Evolutionary conservation across 306 rosid species (phyloP), one percentile per base, ranked within the genome.

Genomic region (Acacia crassicarpa): DNA sequence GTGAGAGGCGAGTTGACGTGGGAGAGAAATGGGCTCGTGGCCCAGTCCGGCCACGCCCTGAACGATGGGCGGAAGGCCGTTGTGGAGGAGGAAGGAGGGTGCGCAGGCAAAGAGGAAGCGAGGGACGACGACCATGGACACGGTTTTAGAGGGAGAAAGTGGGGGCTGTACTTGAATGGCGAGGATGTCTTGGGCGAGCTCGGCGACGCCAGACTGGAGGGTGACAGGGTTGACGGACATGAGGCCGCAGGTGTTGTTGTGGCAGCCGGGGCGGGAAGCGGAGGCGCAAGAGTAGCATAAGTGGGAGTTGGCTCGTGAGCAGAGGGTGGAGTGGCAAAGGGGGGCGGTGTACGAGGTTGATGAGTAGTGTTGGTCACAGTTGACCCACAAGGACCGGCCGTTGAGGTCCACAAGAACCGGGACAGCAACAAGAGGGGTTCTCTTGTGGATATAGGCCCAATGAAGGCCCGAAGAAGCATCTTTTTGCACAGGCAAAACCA

Each of bases 91-190:
- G 3, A 9, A 32, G 9, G 91, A 78, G 41, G 92, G 89, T 2
- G 90, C 91, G 27, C 95, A 93, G 4, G 88, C 88, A 12, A 91
- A 93, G 65, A 91, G 92, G 75, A 91, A 91, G 0, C 44, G 82
- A 0, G 91, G 91, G 61, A 81, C 23, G 0, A 25, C 73, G 10
- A 67, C 78, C 69, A 86, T 2, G 17, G 87, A 80, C 0, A 91
- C 89, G 0, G 38, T 84, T 1, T 51, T 86, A 5, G 84, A 4
- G 1, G 87, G 86, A 8, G 4, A 67, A 15, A 87, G 43, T 27
- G 30, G 0, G 35, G 68, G 38, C 17, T n/a, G 35, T 22, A 83
- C 22, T 8, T 43, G 75, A 25, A 92, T 77, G 0, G 79, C 84
- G 13, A 89, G 67, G 1, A 83, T 78, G 32, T 92, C 93, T 74